Base-by-base conservation (phyloP, 2,329 filamentous ascomycete genomes). In the Cordyceps militaris region DNA sequence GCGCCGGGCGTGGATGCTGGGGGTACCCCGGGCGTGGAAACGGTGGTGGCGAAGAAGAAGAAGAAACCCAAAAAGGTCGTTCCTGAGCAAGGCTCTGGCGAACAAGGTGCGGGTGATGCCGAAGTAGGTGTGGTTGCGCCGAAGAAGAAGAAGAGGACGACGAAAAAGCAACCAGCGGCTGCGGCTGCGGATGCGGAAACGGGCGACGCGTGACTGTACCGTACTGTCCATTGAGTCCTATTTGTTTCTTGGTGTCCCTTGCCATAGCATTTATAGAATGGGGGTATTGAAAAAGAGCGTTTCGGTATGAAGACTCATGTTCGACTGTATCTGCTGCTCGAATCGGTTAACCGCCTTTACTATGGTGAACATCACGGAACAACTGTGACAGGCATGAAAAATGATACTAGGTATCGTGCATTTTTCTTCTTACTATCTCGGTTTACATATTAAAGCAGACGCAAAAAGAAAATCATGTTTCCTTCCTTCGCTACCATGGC, bases 141-240 rank as follows among this genome's bases (percentile, higher is more conserved):
- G 7, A 79, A 75, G 66, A 74, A 75, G 65, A 74, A 74, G 65
- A 77, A 78, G 67, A 81, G 79, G 68, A 78, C 73, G 64, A 78
- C 73, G 64, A 78, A 74, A 64, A 76, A 70, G 68, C 69, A 36
- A 7, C 11, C 23, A 2, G 23, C 23, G 8, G 23, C 23, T 9
- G 23, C 65, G 71, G 66, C 63, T 5, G 62, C 64, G 21, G 66
- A 69, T 32, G 70, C 68, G 40, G 66, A 66, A 67, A 66, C 21
- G 44, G 61, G 32, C 61, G 56, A 47, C 63, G 62, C 44, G 34
- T 56, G 42, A 40, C 21, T 23, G 21, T 14, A 16, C n/a, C n/a
- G 16, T 13, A 19, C 42, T 28, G 11, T n/a, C 16, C 23, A 28
- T 19, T 4, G 32, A 21, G 30, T 28, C 11, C 2, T 36, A 6